Evolutionary conservation across 2,329 filamentous ascomycete species (phyloP), one percentile per base, ranked within the genome.

Genomic region (Endothia cerciana): DNA sequence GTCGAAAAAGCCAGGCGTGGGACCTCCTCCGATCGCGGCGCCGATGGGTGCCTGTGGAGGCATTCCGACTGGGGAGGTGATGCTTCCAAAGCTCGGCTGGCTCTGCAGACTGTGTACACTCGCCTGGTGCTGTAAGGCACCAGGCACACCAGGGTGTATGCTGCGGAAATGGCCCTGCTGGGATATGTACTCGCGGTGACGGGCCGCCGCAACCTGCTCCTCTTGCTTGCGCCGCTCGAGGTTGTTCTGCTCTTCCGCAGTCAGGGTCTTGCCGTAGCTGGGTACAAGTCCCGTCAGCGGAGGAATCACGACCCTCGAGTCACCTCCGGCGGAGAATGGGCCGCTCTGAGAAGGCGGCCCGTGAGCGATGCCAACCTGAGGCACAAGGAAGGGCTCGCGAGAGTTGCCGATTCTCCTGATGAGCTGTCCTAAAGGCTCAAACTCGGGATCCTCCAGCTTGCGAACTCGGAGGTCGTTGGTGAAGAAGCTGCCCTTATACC

Each of bases 401-500:
- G 95, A 98, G 78, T 99, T 99, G 2, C 95, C 95, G 72, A 99
- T 99, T 41, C 94, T 90, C 53, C 95, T 86, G 69, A 99, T 97
- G 30, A 99, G 87, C 77, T 98, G 94, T 2, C 94, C 95, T 11
- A 99, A 82, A 15, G 94, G 95, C 77, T 99, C 95, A 73, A 97
- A 99, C 60, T 99, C 94, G 0, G 85, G 83, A 73, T 99, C 95
- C 75, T 99, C 95, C 5, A 94, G 83, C 76, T 97, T 97, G 81
- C 96, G 97, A 40, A 99, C 95, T 53, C 96, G 88, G 25, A 99
- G 83, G 72, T 99, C 94, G 0, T 94, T 90, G 0, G 93, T 97
- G 79, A 99, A 99, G 80, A 98, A 99, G 56, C 94, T 94, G 45
- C 94, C 94, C 77, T 98, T 98, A 80, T 98, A 99, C 95, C 95